Evolutionary conservation across 2,329 filamentous ascomycete species (phyloP), one percentile per base, ranked within the genome.

Genomic region (Calonectria ilicicola): DNA sequence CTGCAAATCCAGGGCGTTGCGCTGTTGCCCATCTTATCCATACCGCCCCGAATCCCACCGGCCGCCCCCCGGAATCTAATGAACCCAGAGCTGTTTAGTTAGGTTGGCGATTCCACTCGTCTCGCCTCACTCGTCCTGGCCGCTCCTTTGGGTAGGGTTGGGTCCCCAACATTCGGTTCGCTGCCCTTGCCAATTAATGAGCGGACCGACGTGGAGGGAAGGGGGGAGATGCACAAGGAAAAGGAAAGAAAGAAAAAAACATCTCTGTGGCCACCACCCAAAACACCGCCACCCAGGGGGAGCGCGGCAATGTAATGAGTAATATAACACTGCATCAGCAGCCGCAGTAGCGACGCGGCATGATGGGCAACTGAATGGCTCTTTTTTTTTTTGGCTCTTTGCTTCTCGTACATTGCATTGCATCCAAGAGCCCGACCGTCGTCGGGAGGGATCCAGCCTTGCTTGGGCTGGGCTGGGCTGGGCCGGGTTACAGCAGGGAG

Each of bases 231-330:
- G n/a, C 29, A 38, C 29, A 14, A 44, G 42, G 42, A 44, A 38
- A 8, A 17, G n/a, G 15, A 38, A 46, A 49, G 38, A 65, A 46
- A 56, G 27, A 23, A 60, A 44, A 71, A 63, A 67, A 72, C 66
- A 49, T 65, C 65, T 76, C 65, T 64, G 64, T 76, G 70, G 75
- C 72, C 74, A 76, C 74, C 67, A 58, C 53, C 46, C 40, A 40
- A 47, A 56, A 51, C 70, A 68, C 74, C 67, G 74, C 67, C 75
- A 75, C 72, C 66, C 27, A 67, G 65, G 72, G 64, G 58, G 35
- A 49, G 71, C 60, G 35, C 19, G 15, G 60, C 46, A 46, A 32
- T 42, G 60, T 69, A 69, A 65, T 65, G 49, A 69, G 68, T 60
- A 70, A 70, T 70, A 42, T 60, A 60, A 70, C 51, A 51, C 49